A percentile compares a stretch with the other conserved stretches of the same genome.
Evolutionary conservation across 1,284 basidiomycete species (phyloP).

Genomic region (Boletellus deceptivus): DNA sequence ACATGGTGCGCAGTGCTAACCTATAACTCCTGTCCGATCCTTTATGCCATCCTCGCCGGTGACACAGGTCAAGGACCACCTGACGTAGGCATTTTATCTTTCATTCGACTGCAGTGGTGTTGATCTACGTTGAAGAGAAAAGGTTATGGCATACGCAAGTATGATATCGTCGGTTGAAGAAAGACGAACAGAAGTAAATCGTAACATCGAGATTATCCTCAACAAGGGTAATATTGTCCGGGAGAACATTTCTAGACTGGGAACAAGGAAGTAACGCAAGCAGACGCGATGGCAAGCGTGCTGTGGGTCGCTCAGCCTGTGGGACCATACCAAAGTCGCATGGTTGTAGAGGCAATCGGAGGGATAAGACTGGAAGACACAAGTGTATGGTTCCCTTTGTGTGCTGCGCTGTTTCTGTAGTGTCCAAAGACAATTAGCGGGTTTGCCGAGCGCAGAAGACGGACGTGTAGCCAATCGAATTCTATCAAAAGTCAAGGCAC

Average conservation of each 20-base stretch:
- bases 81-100: slow-evolving; percentile 21
- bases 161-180: slow-evolving; percentile 23
- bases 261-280: slow-evolving; percentile 12
- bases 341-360: neutral
- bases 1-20: slow-evolving; percentile 22
- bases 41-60: neutral
- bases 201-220: slow-evolving; percentile 16
- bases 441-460: neutral
- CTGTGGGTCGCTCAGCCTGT: neutral
- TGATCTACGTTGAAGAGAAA: slow-evolving; percentile 16
- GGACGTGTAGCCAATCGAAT: neutral
- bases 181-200: slow-evolving; percentile 15
- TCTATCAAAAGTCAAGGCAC: slow-evolving; percentile 28
- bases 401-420: neutral
- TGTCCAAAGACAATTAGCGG: neutral
- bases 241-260: slow-evolving; percentile 25
- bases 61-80: slow-evolving; percentile 29
- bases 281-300: neutral
- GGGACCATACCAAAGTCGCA: neutral
- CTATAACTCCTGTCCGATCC: neutral
- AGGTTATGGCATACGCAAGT: slow-evolving; percentile 15
- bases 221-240: slow-evolving; percentile 14
- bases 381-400: neutral
- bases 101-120: neutral
- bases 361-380: neutral